Conservation (phyloP, 2,329 filamentous ascomycete species). For the Colletotrichum musicola region DNA sequence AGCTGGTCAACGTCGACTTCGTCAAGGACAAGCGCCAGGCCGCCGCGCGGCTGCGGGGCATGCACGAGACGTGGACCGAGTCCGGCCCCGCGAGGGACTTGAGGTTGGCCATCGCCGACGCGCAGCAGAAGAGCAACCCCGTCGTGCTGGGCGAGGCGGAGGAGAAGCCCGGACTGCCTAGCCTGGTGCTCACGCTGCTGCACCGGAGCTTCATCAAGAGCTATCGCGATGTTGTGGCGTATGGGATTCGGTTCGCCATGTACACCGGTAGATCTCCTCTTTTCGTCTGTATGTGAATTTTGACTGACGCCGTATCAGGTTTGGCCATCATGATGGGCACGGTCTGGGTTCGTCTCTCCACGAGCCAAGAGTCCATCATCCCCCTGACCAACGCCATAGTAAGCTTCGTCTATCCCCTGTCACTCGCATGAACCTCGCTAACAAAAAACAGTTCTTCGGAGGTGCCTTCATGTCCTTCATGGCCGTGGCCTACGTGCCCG, state of each 20-base stretch:
- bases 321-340: constrained; percentile 91
- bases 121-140: constrained; percentile 37
- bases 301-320: constrained; percentile 60
- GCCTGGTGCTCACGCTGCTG: constrained; percentile 73
- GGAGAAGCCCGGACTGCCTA: constrained; percentile 58
- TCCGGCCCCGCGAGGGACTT: constrained; percentile 51
- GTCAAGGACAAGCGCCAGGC: constrained; percentile 61
- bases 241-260: constrained; percentile 86
- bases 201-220: constrained; percentile 87
- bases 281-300: not conserved
- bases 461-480: constrained; percentile 84
- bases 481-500: constrained; percentile 87
- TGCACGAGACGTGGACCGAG: constrained; percentile 68
- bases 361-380: constrained; percentile 79
- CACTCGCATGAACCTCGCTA: not conserved
- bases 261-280: constrained; percentile 58
- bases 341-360: constrained; percentile 80
- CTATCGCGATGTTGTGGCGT: constrained; percentile 86
- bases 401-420: not conserved
- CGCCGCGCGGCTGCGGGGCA: constrained; percentile 60
- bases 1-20: constrained; percentile 85
- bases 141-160: constrained; percentile 47
- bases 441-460: constrained; percentile 68
- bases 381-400: constrained; percentile 83
- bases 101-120: constrained; percentile 32